A percentile compares a stretch with the other conserved stretches of the same genome.
Evolutionary conservation across 441 rosid genomes (phyloP).

Genomic region (Erodium trifolium): DNA sequence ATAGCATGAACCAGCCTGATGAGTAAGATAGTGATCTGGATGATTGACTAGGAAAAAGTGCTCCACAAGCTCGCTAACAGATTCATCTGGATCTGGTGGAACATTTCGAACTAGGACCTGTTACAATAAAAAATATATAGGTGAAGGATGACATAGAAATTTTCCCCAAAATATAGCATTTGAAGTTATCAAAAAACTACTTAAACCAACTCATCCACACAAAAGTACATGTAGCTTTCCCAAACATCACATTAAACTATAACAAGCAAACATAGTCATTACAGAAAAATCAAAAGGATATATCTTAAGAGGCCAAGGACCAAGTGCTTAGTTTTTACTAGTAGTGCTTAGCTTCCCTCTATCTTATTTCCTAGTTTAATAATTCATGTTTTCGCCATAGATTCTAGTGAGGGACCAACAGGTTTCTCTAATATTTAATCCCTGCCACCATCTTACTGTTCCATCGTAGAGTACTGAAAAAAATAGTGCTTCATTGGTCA

Average conservation of each 20-base stretch:
- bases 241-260: not conserved
- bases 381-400: no score
- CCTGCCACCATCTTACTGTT: no score
- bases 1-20: constrained; percentile 48
- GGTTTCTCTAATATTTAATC: no score
- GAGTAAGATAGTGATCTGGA: constrained; percentile 73
- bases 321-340: not conserved
- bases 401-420: no score
- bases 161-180: not conserved
- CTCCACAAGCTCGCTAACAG: constrained; percentile 84
- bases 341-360: not conserved
- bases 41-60: constrained; percentile 81
- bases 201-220: not conserved
- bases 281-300: not conserved
- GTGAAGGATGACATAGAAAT: not conserved
- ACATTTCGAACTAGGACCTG: constrained; percentile 93
- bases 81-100: constrained; percentile 73
- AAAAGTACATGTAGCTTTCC: not conserved
- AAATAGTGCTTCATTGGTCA: no score
- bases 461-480: no score
- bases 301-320: not conserved
- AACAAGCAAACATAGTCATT: not conserved
- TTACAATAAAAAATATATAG: constrained; percentile 6
- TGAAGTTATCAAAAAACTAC: not conserved
- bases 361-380: no score